Evolutionary conservation across 176 grass and related monocot genomes (phyloP).

Genomic region (Olyra latifolia): DNA sequence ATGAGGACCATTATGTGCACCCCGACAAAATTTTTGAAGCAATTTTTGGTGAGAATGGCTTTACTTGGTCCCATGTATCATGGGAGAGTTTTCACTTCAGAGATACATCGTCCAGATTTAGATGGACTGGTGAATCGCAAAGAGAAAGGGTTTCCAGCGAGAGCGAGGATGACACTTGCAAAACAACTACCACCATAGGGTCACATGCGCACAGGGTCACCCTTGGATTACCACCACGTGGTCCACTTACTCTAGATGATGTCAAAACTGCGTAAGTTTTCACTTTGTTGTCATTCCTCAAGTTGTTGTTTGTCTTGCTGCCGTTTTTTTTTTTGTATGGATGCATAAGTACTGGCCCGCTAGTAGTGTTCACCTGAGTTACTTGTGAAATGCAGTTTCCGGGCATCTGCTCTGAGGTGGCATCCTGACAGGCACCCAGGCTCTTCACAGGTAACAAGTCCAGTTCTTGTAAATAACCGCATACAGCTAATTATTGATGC

Average conservation of each 20-base stretch:
- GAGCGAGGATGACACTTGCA: constrained; percentile 46
- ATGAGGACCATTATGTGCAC: constrained; percentile 55
- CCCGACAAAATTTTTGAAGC: constrained; percentile 68
- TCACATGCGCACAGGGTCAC: constrained; percentile 60
- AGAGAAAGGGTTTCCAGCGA: constrained; percentile 41
- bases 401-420: constrained; percentile 78
- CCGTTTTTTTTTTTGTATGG: not conserved
- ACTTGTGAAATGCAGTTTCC: constrained; percentile 51
- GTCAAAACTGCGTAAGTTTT: constrained; percentile 80
- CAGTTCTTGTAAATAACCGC: not conserved
- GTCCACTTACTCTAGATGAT: constrained; percentile 67
- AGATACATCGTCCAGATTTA: constrained; percentile 41
- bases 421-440: constrained; percentile 88
- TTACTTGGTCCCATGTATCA: constrained; percentile 61
- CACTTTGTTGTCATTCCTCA: constrained; percentile 5
- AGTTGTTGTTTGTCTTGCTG: constrained; percentile 11
- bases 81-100: constrained; percentile 65
- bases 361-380: constrained; percentile 18
- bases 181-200: constrained; percentile 39
- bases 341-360: not conserved
- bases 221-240: constrained; percentile 63
- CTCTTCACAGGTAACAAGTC: constrained; percentile 64
- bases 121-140: constrained; percentile 46
- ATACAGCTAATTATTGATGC: not conserved
- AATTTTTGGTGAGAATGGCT: constrained; percentile 47